Evolutionary conservation across 768 basidiomycete genomes (phyloP).

Genomic region (Dacryopinax primogenitus): DNA sequence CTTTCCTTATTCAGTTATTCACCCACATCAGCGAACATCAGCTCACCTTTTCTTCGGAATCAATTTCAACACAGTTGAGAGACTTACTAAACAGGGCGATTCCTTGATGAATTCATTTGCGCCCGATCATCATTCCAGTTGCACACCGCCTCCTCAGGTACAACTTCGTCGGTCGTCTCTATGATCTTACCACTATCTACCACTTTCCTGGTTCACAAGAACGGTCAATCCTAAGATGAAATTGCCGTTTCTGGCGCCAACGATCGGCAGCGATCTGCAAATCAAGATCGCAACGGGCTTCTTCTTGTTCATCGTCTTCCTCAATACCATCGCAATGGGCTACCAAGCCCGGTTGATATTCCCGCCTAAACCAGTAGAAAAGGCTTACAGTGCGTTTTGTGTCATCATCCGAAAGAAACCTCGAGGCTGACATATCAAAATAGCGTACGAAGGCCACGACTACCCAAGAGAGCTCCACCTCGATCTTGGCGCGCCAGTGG

Average conservation of each 20-base stretch:
- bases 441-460: background rate
- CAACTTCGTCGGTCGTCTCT: too few relatives aligned
- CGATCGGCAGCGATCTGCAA: background rate
- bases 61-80: too few relatives aligned
- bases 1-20: too few relatives aligned
- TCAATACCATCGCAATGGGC: slow-evolving; percentile 22
- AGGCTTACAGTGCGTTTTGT: slow-evolving; percentile 26
- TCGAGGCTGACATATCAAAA: background rate
- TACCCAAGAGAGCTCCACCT: slow-evolving; percentile 21
- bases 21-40: too few relatives aligned
- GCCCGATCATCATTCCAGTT: too few relatives aligned
- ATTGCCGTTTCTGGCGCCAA: background rate
- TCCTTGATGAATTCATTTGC: too few relatives aligned
- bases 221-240: background rate
- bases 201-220: too few relatives aligned
- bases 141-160: too few relatives aligned
- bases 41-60: too few relatives aligned
- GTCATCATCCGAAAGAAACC: slow-evolving; percentile 28
- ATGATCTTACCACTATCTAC: too few relatives aligned
- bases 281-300: slow-evolving; percentile 22
- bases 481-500: slow-evolving; percentile 25
- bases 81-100: too few relatives aligned
- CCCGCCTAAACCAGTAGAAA: slow-evolving; percentile 14
- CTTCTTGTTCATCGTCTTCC: slow-evolving; percentile 27
- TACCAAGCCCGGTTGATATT: slow-evolving; percentile 19